Evolutionary conservation across 192 early-diverging fungal species (phyloP), one percentile per base, ranked within the genome.

Genomic region (Phlyctochytrium bullatum): DNA sequence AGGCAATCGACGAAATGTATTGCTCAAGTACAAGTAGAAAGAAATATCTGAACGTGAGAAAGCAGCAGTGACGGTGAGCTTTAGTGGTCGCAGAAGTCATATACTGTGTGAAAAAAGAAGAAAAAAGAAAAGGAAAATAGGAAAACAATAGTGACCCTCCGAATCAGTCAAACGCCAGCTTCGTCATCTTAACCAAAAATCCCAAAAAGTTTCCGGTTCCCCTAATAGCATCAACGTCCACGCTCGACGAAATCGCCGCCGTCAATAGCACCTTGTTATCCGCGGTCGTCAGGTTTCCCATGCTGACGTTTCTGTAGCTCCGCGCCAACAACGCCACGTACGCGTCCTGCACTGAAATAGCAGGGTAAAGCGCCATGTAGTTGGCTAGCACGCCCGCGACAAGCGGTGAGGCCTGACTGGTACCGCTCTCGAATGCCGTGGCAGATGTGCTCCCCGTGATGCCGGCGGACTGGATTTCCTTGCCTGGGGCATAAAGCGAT

Each of bases 311-410:
- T 20, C 6, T 47, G 20, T 14, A 47, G 20, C 10, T 14, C 20
- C 10, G 20, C 40, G 6, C 40, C 20, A 47, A 14, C 40, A 47
- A 20, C 10, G 10, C 20, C 10, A 14, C 20, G 40, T 47, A 47
- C 40, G 40, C 40, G 6, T 47, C 40, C 40, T 14, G 20, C 20
- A 20, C 10, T 47, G 40, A 14, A 20, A 47, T 47, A 20, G 40
- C 40, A 6, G 40, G 40, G 40, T 47, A 47, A 14, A 47, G 6
- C 20, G 40, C 6, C 40, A 47, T 47, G 40, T 47, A 47, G 6
- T 6, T 30, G 29, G 93, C 91, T 47, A 89, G 87, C 68, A 92
- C 80, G 50, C 93, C 93, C 56, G 87, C 87, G 53, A 89, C 84
- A 68, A 92, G 92, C 58, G 93, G 93, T 62, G 86, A 79, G 35